phyloP scores from a whole-genome alignment of 2,329 filamentous ascomycete genomes.

The Pseudocercospora pini-densiflorae region DNA sequence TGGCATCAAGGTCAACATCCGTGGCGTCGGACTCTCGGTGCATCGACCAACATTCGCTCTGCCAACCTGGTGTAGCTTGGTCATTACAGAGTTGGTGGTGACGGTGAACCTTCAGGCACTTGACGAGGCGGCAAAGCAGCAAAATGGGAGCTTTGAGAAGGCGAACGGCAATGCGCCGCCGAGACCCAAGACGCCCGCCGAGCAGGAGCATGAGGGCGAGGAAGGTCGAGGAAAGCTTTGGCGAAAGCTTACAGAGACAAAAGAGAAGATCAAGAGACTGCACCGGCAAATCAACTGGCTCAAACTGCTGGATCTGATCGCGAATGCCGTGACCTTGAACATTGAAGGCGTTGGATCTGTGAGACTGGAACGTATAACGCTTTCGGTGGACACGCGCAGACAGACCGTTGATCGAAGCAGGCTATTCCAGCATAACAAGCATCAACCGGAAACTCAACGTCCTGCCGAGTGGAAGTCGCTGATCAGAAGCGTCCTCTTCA shows the following conservation, averaged over 20 bases:
- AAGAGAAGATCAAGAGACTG: conserved; percentile 83
- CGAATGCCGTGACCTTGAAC: conserved; percentile 76
- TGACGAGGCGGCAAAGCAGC: conserved; percentile 36
- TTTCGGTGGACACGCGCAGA: conserved; percentile 86
- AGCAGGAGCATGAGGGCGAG: conserved; percentile 35
- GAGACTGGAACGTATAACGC: conserved; percentile 80
- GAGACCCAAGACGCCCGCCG: conserved; percentile 20
- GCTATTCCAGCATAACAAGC: conserved; percentile 80
- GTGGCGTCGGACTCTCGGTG: conserved; percentile 82
- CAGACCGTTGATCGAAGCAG: conserved; percentile 91
- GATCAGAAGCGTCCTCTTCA: conserved; percentile 84
- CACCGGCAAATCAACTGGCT: conserved; percentile 90
- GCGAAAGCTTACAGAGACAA: conserved; percentile 76
- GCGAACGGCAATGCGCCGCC: conserved; percentile 21
- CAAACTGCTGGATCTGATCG: conserved; percentile 84
- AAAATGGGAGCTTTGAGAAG: conserved; percentile 23
- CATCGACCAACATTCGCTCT: conserved; percentile 96
- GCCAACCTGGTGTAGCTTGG: conserved; percentile 93
- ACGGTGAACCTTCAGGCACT: conserved; percentile 77
- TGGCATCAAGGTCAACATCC: conserved; percentile 86
- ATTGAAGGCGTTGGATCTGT: conserved; percentile 82
- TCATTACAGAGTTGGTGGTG: conserved; percentile 81
- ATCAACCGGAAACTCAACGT: conserved; percentile 64
- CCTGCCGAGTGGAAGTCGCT: conserved; percentile 96
- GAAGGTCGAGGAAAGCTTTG: conserved; percentile 69